A percentile compares a stretch with the other conserved stretches of the same genome.
Evolutionary conservation across 129 eudicot genomes (phyloP).

Genomic region (Saussurea involucrata): DNA sequence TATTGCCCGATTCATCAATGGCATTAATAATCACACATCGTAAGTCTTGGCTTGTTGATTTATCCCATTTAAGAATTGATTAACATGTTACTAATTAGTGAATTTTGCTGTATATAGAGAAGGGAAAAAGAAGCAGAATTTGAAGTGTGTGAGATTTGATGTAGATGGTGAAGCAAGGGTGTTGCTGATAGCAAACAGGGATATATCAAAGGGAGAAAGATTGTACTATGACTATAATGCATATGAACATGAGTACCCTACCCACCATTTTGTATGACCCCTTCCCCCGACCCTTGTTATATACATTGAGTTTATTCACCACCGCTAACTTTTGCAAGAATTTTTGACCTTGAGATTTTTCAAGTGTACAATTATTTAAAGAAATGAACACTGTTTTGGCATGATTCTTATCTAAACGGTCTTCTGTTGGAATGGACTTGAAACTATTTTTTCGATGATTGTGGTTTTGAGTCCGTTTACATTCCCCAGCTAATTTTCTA

Average conservation of each 20-base stretch:
- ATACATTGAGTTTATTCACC: not conserved
- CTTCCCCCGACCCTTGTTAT: not conserved
- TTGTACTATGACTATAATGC: constrained; percentile 92
- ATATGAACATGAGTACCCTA: constrained; percentile 87
- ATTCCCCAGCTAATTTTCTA: too few relatives aligned
- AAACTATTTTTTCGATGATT: not conserved
- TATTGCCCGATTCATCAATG: constrained; percentile 89
- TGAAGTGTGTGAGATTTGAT: constrained; percentile 83
- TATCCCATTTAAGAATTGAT: not conserved
- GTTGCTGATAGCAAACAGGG: constrained; percentile 75
- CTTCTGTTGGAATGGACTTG: not conserved
- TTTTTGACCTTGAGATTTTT: not conserved
- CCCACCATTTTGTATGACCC: constrained; percentile 77
- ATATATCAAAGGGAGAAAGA: constrained; percentile 82
- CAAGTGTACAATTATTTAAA: not conserved
- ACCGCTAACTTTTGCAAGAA: not conserved
- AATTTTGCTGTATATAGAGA: constrained; percentile 46
- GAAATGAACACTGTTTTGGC: not conserved
- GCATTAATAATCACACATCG: constrained; percentile 87
- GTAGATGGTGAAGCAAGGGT: constrained; percentile 85
- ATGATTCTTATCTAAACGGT: not conserved
- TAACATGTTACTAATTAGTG: not conserved
- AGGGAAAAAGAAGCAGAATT: constrained; percentile 90
- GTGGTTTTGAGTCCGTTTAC: too few relatives aligned
- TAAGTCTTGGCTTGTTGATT: constrained; percentile 29